phyloP scores from a whole-genome alignment of 371 early-diverging fungal species.

The Homolaphlyctis polyrhiza region DNA sequence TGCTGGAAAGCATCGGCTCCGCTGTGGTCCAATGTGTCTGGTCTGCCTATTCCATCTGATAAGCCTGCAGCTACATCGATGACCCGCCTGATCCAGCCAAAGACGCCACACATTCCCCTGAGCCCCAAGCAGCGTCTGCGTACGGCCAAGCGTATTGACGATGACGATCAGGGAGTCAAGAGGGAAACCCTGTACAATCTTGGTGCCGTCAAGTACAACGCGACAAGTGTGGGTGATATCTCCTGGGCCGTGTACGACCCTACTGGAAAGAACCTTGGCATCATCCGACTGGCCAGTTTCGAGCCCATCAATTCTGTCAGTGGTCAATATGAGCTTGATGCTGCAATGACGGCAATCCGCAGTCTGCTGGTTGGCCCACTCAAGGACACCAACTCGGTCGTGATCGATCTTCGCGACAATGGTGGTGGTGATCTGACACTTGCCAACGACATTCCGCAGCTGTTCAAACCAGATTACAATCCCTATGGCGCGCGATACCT shows the following conservation, averaged over 20 bases:
- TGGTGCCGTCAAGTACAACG: not conserved
- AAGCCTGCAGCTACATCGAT: too few relatives aligned
- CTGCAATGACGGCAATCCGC: not conserved
- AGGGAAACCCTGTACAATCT: not conserved
- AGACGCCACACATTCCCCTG: too few relatives aligned
- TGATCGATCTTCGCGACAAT: slow-evolving; percentile 21
- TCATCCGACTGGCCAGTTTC: not conserved
- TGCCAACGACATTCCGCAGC: slow-evolving; percentile 15
- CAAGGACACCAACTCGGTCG: slow-evolving; percentile 17
- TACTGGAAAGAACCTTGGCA: not conserved
- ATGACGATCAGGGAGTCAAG: not conserved
- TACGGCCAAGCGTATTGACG: too few relatives aligned
- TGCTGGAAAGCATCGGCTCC: not conserved
- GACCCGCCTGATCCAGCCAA: too few relatives aligned
- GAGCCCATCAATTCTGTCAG: too few relatives aligned
- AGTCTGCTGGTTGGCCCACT: not conserved
- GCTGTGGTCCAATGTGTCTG: too few relatives aligned
- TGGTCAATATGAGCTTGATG: too few relatives aligned
- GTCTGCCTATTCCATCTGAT: too few relatives aligned
- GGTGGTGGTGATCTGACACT: slow-evolving; percentile 16
- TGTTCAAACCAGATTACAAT: slow-evolving; percentile 10
- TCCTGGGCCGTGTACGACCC: not conserved
- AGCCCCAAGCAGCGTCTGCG: too few relatives aligned
- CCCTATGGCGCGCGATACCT: slow-evolving; percentile 7
- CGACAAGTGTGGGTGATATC: not conserved